Evolutionary conservation across 177 flowering plant genomes (phyloP), one percentile per base, ranked within the genome.

Genomic region (Telopea speciosissima): DNA sequence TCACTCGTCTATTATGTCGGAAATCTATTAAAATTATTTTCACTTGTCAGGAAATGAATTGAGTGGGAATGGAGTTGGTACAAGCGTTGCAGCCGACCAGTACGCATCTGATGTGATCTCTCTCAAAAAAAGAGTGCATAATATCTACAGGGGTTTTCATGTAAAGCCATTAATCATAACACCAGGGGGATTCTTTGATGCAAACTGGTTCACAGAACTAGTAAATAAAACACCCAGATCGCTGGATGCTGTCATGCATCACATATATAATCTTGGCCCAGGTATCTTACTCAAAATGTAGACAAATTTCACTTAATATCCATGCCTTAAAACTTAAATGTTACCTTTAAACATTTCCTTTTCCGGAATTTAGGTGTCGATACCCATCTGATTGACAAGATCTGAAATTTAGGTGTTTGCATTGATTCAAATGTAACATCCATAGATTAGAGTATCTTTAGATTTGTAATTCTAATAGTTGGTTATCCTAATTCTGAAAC

Each of bases 231-330:
- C 91, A 23, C 68, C 73, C 8, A 78, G 74, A 33, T 71, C 82
- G 4, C 1, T 92, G 23, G 83, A 92, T 74, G 93, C 73, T 6
- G 71, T 82, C 70, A 92, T 91, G 42, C 99, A 88, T 69, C 99
- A 95, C 78, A 92, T 92, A 70, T 94, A 94, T 73, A 92, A 92
- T 80, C 96, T 94, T 40, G 98, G 98, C 36, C 84, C 97, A 82
- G 97, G 99, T 92, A 81, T 9, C 9, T n/a, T n/a, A 10, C 19
- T 66, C 12, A 64, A 14, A n/a, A 49, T 8, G 63, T 67, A 60
- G 40, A 11, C 19, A 44, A 4, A 66, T 23, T 1, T 11, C 16
- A 28, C 17, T 11, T 64, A 49, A 58, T 7, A 58, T 9, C n/a
- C 31, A 64, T 59, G 64, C 21, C 17, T 36, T 26, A 60, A 25